Evolutionary conservation across 164 flowering plant species (phyloP).

Genomic region (Santalum album): DNA sequence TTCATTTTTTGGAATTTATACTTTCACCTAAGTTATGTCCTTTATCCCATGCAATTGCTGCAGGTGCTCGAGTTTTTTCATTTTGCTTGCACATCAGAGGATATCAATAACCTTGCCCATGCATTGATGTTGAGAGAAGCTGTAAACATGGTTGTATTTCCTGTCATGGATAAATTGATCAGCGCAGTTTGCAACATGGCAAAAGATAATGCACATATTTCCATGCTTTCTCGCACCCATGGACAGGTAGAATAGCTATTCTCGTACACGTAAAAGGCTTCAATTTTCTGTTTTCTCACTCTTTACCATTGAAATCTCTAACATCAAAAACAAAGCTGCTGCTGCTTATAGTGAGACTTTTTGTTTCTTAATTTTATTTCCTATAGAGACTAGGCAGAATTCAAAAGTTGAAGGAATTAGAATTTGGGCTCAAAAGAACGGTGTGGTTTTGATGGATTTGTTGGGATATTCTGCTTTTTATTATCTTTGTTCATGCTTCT

Average conservation of each 20-base stretch:
- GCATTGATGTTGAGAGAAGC: slow-evolving; percentile 82
- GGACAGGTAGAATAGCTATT: slow-evolving; percentile 62
- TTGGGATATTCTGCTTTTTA: not conserved
- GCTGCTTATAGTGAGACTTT: not conserved
- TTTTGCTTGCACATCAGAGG: slow-evolving; percentile 95
- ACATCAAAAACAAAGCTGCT: not conserved
- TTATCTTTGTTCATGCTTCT: too few species aligned
- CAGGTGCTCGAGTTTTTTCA: slow-evolving; percentile 96
- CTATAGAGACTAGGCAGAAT: too few species aligned
- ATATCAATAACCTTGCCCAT: slow-evolving; percentile 92
- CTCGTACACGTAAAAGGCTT: not conserved
- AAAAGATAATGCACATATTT: slow-evolving; percentile 49
- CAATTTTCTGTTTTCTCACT: not conserved
- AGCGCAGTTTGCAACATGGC: slow-evolving; percentile 52
- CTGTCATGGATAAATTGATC: slow-evolving; percentile 66
- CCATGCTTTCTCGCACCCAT: slow-evolving; percentile 97
- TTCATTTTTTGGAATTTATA: not conserved
- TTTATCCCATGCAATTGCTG: slow-evolving; percentile 3
- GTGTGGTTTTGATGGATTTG: not conserved
- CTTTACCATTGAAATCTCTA: not conserved
- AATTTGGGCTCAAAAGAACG: too few species aligned
- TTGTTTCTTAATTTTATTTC: not conserved
- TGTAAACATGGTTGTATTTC: slow-evolving; percentile 46
- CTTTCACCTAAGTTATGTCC: not conserved
- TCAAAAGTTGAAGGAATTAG: too few species aligned